These are phyloP conservation scores for Skeletonema potamos DNA, from an alignment of 108 stramenopile species.

Conservation along the genomic window DNA sequence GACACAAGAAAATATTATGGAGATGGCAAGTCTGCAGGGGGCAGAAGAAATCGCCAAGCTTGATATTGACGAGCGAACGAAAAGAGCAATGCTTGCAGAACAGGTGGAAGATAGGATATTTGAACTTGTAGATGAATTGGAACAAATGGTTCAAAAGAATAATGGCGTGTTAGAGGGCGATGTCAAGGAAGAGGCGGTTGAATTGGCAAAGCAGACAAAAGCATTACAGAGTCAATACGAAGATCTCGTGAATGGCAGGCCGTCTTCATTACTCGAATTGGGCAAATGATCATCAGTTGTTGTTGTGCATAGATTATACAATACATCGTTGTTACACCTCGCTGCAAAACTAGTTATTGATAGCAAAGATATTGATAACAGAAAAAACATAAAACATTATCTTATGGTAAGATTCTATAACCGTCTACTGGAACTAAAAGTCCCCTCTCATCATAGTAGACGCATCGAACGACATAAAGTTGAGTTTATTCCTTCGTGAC, in stretches of 20 bases:
- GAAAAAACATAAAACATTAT: not conserved
- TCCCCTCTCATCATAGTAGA: constrained; percentile 31
- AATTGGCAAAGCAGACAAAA: constrained; percentile 53
- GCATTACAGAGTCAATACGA: constrained; percentile 51
- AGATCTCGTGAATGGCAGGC: constrained; percentile 53
- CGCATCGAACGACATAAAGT: constrained; percentile 45
- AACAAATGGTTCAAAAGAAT: constrained; percentile 15
- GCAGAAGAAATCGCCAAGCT: constrained; percentile 22
- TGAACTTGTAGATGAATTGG: constrained; percentile 49
- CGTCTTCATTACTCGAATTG: constrained; percentile 34
- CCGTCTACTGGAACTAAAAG: not conserved
- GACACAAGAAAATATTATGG: constrained; percentile 23
- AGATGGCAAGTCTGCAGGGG: constrained; percentile 18
- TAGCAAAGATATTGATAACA: not conserved
- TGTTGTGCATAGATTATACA: not conserved
- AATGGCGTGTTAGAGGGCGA: constrained; percentile 26
- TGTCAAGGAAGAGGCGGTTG: constrained; percentile 25
- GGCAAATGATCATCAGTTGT: not conserved
- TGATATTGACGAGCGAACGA: constrained; percentile 46
- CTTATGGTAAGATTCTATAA: not conserved
- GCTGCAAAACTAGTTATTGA: not conserved
- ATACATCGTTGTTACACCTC: not conserved
- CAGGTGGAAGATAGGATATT: constrained; percentile 59
- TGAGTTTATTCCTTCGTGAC: constrained; percentile 19
- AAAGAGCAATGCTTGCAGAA: constrained; percentile 64